A percentile compares a stretch with the other conserved stretches of the same genome.
Evolutionary conservation across 805 yeast species (phyloP).

Genomic region (Wickerhamiella australiensis): DNA sequence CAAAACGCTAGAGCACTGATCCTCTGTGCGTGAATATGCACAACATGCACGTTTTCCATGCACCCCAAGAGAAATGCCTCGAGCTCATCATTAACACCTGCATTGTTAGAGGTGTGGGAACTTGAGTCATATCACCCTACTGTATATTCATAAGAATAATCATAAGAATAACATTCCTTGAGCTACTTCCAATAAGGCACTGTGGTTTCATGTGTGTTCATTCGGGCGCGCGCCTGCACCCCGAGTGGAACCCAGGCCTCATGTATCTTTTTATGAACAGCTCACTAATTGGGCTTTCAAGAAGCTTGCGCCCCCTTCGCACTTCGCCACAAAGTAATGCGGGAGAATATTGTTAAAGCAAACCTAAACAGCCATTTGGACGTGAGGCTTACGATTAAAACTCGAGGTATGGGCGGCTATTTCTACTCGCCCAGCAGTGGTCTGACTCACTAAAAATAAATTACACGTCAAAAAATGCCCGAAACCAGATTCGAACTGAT

Average conservation of each 20-base stretch:
- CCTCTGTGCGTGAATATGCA: neutral
- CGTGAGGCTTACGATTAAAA: neutral
- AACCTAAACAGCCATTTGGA: no score
- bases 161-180: neutral
- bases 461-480: conserved; percentile 35
- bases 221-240: no score
- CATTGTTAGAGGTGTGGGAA: neutral
- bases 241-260: no score
- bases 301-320: no score
- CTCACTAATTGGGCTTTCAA: no score
- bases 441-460: neutral
- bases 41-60: neutral
- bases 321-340: no score
- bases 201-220: neutral
- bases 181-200: neutral
- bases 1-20: no score
- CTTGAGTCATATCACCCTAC: neutral
- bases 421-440: neutral
- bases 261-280: no score
- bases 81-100: neutral
- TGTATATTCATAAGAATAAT: neutral
- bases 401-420: neutral
- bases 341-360: no score
- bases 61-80: neutral
- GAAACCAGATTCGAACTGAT: conserved; percentile 67